Conservation (phyloP, 495 filamentous ascomycete genomes). For the Lindgomyces ingoldianus region DNA sequence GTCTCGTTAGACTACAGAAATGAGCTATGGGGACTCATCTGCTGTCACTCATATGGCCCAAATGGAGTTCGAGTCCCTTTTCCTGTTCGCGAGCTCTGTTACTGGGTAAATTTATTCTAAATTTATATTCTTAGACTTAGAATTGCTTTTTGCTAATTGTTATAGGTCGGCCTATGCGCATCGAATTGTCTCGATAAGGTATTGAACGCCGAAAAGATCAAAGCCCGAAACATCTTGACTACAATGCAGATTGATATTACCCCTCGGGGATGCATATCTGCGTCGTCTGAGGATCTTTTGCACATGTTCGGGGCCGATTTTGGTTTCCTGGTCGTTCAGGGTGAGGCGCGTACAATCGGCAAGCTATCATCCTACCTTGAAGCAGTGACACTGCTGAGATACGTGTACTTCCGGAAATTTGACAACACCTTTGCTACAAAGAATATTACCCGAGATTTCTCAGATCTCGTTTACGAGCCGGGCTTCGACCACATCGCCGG, state of each 20-base stretch:
- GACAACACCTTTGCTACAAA: background rate
- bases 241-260: background rate
- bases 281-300: slow-evolving; percentile 21
- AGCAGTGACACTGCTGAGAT: slow-evolving; percentile 20
- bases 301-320: slow-evolving; percentile 13
- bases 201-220: slow-evolving; percentile 7
- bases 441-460: slow-evolving; percentile 20
- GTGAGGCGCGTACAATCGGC: slow-evolving; percentile 22
- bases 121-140: too few species aligned
- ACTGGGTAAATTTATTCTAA: too few species aligned
- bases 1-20: slow-evolving; percentile 13
- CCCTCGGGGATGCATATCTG: slow-evolving; percentile 11
- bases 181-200: slow-evolving; percentile 26
- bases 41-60: slow-evolving; percentile 25
- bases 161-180: slow-evolving; percentile 17
- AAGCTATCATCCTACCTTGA: slow-evolving; percentile 22
- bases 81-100: slow-evolving; percentile 18
- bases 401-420: slow-evolving; percentile 21
- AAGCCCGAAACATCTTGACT: background rate
- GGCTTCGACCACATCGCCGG: slow-evolving; percentile 22
- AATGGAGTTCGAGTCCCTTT: slow-evolving; percentile 4
- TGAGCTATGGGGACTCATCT: slow-evolving; percentile 22
- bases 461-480: slow-evolving; percentile 14
- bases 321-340: slow-evolving; percentile 26
- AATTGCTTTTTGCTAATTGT: too few species aligned